Evolutionary conservation across 495 filamentous ascomycete genomes (phyloP).

Genomic region (Penicillium bialowiezense): DNA sequence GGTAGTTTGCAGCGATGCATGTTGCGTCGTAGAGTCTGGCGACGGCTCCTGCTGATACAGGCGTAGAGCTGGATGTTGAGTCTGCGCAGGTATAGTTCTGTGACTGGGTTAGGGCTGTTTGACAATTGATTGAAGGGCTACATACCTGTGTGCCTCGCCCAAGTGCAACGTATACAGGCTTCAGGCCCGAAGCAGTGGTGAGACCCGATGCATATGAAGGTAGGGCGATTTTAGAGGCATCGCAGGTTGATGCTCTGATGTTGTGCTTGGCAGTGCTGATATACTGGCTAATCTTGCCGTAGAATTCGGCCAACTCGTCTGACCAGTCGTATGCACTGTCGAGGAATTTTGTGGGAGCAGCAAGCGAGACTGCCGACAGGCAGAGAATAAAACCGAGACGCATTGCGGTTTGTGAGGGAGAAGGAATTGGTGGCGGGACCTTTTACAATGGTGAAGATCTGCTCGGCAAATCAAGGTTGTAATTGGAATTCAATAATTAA

Average conservation of each 20-base stretch:
- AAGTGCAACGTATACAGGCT: constrained; percentile 72
- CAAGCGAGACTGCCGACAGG: constrained; percentile 31
- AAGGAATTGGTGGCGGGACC: background rate
- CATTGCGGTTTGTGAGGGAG: constrained; percentile 21
- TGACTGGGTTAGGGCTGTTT: background rate
- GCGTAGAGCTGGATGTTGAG: constrained; percentile 52
- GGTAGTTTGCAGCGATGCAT: constrained; percentile 67
- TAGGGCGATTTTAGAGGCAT: constrained; percentile 36
- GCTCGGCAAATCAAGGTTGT: constrained; percentile 13
- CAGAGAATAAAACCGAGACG: constrained; percentile 28
- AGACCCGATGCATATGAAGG: constrained; percentile 47
- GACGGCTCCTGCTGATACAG: constrained; percentile 68
- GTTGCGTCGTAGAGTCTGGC: constrained; percentile 86
- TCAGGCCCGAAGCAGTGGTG: constrained; percentile 55
- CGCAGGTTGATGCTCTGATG: constrained; percentile 29
- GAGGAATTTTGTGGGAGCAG: constrained; percentile 34
- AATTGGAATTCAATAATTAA: too few relatives aligned
- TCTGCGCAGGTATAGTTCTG: constrained; percentile 86
- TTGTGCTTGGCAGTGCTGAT: constrained; percentile 25
- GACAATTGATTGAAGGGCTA: background rate
- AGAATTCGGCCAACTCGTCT: constrained; percentile 34
- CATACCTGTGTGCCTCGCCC: constrained; percentile 72
- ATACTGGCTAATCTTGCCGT: constrained; percentile 37
- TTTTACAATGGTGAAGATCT: background rate
- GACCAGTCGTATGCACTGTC: constrained; percentile 38